Conservation (phyloP, 768 basidiomycete genomes). For the Roridomyces roridus region DNA sequence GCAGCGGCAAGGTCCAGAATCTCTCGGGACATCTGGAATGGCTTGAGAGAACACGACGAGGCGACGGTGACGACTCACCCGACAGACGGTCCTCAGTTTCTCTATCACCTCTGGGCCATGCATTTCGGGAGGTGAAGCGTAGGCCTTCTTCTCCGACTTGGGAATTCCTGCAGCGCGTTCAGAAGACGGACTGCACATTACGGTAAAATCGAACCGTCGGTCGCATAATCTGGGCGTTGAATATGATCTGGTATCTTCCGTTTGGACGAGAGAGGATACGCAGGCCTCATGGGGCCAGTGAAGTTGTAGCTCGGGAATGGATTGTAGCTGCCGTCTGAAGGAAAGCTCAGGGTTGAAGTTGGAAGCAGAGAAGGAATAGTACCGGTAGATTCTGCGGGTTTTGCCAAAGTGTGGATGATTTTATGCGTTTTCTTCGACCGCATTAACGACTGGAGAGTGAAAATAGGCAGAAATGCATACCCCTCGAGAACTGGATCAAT, state of each 20-base stretch:
- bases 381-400: constrained; percentile 28
- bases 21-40: constrained; percentile 78
- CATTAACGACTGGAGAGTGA: constrained; percentile 3
- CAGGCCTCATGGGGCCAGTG: constrained; percentile 80
- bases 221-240: constrained; percentile 86
- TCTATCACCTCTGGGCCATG: constrained; percentile 79
- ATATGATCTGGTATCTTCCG: constrained; percentile 86
- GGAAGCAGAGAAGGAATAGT: not conserved
- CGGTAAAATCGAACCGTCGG: constrained; percentile 39
- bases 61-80: constrained; percentile 57
- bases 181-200: constrained; percentile 6
- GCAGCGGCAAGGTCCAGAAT: constrained; percentile 95
- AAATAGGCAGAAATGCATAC: constrained; percentile 28
- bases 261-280: constrained; percentile 85
- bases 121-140: constrained; percentile 67
- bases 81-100: constrained; percentile 87
- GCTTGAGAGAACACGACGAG: no score
- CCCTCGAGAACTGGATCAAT: constrained; percentile 38
- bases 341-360: not conserved
- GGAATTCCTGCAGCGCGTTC: constrained; percentile 55
- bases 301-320: constrained; percentile 78
- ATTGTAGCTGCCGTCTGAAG: constrained; percentile 76
- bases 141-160: constrained; percentile 58
- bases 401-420: constrained; percentile 69
- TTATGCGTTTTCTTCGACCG: constrained; percentile 80